These are phyloP conservation scores for Pugionium cornutum DNA, from an alignment of 345 rosid genomes.

Conservation along the genomic window DNA sequence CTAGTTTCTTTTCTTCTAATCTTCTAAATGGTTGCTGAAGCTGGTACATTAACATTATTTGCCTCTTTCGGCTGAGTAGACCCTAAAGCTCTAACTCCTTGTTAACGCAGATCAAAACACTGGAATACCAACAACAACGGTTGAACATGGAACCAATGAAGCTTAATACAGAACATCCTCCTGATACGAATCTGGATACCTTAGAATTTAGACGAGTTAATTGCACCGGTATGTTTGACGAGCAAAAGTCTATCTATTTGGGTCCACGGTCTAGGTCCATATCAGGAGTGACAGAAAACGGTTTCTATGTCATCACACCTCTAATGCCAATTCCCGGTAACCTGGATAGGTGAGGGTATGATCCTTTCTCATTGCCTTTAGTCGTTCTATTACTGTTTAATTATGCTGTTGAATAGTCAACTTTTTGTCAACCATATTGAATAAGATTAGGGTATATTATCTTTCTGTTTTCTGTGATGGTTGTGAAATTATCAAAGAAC, in stretches of 20 bases:
- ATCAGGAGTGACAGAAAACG: constrained; percentile 92
- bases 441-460: background rate
- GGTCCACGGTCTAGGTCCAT: constrained; percentile 96
- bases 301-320: constrained; percentile 78
- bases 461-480: constrained; percentile 4
- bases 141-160: constrained; percentile 75
- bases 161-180: constrained; percentile 49
- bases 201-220: constrained; percentile 78
- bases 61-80: background rate
- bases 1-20: background rate
- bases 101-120: constrained; percentile 60
- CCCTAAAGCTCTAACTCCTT: background rate
- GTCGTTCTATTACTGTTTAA: background rate
- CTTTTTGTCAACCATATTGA: background rate
- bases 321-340: constrained; percentile 62
- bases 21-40: constrained; percentile 13
- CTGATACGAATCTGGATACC: constrained; percentile 46
- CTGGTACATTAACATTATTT: background rate
- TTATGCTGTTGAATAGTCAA: background rate
- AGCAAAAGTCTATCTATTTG: constrained; percentile 63
- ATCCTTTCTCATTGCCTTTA: constrained; percentile 28
- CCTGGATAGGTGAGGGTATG: constrained; percentile 64
- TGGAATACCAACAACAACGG: constrained; percentile 68
- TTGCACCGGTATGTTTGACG: constrained; percentile 75
- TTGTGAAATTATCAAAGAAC: constrained; percentile 2